Percentiles rank a stretch among this genome's conserved stretches.
Conservation (phyloP, 345 rosid genomes). For the Chamaenerion angustifolium region DNA sequence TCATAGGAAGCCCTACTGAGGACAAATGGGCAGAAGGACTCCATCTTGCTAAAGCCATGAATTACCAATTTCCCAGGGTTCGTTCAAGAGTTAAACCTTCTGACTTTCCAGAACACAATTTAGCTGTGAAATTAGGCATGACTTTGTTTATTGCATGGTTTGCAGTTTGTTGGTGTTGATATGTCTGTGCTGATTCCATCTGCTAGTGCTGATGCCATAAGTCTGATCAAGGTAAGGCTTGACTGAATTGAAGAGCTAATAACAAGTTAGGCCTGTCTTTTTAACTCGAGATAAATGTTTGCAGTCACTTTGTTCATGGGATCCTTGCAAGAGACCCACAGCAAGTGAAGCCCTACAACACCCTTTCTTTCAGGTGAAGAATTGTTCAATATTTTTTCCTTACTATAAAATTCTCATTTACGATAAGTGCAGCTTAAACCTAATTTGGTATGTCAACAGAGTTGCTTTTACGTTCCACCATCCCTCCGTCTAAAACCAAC, state of each 20-base stretch:
- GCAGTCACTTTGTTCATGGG: slow-evolving; percentile 89
- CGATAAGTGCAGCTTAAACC: no score
- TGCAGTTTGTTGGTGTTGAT: slow-evolving; percentile 41
- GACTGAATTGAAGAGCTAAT: neutral
- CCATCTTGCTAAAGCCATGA: slow-evolving; percentile 60
- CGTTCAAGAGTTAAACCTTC: no score
- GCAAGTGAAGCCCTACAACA: slow-evolving; percentile 89
- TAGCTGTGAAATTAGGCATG: neutral
- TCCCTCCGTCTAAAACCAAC: slow-evolving; percentile 52
- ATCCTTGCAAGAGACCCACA: slow-evolving; percentile 78
- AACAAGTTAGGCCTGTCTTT: neutral
- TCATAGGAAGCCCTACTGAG: slow-evolving; percentile 71
- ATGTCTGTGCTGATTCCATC: slow-evolving; percentile 47
- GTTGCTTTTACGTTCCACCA: slow-evolving; percentile 84
- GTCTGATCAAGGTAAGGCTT: slow-evolving; percentile 41
- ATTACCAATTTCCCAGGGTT: slow-evolving; percentile 78
- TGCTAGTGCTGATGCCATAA: slow-evolving; percentile 54
- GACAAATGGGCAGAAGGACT: slow-evolving; percentile 78
- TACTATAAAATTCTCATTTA: no score
- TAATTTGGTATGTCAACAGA: slow-evolving; percentile 18
- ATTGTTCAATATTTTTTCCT: neutral
- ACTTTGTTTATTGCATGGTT: neutral
- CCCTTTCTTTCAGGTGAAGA: slow-evolving; percentile 79
- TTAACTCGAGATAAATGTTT: neutral
- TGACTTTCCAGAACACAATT: no score